These are phyloP conservation scores for Yamadazyma dushanensis DNA, from an alignment of 1,139 yeast species.

Conservation along the genomic window DNA sequence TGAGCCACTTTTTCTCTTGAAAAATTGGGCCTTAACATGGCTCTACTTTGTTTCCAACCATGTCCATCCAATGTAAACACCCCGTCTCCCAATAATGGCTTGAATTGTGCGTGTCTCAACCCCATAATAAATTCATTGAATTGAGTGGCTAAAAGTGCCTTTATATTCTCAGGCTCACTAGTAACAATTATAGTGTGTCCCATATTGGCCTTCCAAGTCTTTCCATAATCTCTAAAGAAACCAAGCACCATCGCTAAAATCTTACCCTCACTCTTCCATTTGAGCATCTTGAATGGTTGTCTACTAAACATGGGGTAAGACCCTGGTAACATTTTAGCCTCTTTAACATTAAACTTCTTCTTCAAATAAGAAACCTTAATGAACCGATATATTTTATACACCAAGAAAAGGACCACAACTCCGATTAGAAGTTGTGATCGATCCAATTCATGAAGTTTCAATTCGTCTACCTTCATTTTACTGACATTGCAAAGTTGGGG, in stretches of 20 bases:
- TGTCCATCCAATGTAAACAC: slow-evolving; percentile 55
- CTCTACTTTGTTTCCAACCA: slow-evolving; percentile 57
- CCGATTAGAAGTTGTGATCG: slow-evolving; percentile 2
- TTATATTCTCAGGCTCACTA: slow-evolving; percentile 32
- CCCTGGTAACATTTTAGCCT: slow-evolving; percentile 14
- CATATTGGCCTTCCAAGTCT: slow-evolving; percentile 14
- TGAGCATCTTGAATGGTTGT: slow-evolving; percentile 14
- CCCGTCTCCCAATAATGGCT: slow-evolving; percentile 52
- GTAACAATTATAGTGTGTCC: slow-evolving; percentile 20
- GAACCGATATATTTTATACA: slow-evolving; percentile 7
- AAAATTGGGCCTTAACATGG: slow-evolving; percentile 56
- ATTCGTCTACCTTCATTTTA: too few relatives aligned
- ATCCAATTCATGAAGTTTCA: not conserved
- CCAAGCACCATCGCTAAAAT: slow-evolving; percentile 10
- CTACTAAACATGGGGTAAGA: slow-evolving; percentile 20
- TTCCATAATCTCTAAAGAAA: slow-evolving; percentile 10
- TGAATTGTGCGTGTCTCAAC: slow-evolving; percentile 35
- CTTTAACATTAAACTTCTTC: slow-evolving; percentile 18
- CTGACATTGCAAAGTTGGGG: too few relatives aligned
- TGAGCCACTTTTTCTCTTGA: slow-evolving; percentile 52
- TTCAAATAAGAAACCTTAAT: slow-evolving; percentile 7
- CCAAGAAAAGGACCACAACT: slow-evolving; percentile 3
- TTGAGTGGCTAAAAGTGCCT: slow-evolving; percentile 39
- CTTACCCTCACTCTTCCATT: slow-evolving; percentile 14
- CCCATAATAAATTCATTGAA: slow-evolving; percentile 54